Evolutionary conservation across 176 grass and related monocot species (phyloP), one percentile per base, ranked within the genome.

Genomic region (Carex scoparia): DNA sequence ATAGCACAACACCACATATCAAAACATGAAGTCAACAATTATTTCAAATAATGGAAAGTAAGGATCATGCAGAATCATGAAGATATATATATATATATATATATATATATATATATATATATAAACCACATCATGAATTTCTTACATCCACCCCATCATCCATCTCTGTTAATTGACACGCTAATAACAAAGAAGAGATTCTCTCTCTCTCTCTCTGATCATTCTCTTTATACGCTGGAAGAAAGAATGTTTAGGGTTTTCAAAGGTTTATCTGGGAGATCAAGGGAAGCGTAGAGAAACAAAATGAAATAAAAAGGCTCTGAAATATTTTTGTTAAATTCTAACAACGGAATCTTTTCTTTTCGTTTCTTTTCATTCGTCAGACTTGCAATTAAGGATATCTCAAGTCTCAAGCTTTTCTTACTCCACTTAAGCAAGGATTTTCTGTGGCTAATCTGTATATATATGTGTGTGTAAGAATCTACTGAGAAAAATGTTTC

Each of bases 341-440:
- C 86, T 84, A 88, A 74, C 54, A 74, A 81, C 28, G 76, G 87
- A 83, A 85, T 85, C 87, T 82, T 86, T 78, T 49, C 58, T 54
- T 64, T 77, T 86, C 38, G 53, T 38, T 79, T 77, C 61, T 79
- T 63, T 67, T 61, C 46, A 71, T 44, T 71, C 64, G 83, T 83
- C 81, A 69, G 63, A 33, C 18, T 13, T 78, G 81, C 84, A 87
- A 80, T 81, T 53, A 88, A 49, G 44, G 64, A 68, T 51, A 68
- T 51, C 28, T 30, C 51, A 32, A 57, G 33, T 79, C n/a, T 38
- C 23, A 61, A 54, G 28, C 48, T 85, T 63, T 64, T 65, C 12
- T 61, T 35, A 56, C 55, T 64, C 11, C 70, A 74, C 1, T 19
- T 53, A 14, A 61, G 56, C 61, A 61, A 49, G 69, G 63, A 69